phyloP scores from a whole-genome alignment of 2,329 filamentous ascomycete genomes.

The Anthostomella pinea region DNA sequence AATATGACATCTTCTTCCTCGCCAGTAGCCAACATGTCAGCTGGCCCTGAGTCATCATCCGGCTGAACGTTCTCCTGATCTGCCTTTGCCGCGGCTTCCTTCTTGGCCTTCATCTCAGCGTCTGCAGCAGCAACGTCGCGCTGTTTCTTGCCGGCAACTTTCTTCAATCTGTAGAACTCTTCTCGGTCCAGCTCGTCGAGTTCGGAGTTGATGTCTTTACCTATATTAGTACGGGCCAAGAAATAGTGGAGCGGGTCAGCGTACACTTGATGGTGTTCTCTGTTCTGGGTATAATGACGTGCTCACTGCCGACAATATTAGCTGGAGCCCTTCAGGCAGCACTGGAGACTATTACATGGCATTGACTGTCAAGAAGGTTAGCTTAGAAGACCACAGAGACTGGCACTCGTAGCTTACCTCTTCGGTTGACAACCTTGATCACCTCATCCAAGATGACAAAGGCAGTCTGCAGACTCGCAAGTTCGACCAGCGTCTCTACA shows the following conservation, averaged over 20 bases:
- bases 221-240: conserved; percentile 9
- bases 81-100: conserved; percentile 46
- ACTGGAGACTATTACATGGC: conserved; percentile 63
- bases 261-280: conserved; percentile 99
- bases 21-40: conserved; percentile 69
- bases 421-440: conserved; percentile 97
- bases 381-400: conserved; percentile 12
- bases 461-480: conserved; percentile 93
- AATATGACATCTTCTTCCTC: conserved; percentile 89
- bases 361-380: conserved; percentile 62
- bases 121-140: conserved; percentile 70
- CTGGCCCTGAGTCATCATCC: conserved; percentile 41
- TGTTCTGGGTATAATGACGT: conserved; percentile 95
- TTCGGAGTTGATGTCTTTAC: conserved; percentile 88
- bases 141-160: conserved; percentile 84
- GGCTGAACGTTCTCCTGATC: conserved; percentile 39
- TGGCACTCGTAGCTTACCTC: conserved; percentile 55
- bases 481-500: conserved; percentile 91
- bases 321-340: conserved; percentile 2
- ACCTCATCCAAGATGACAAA: conserved; percentile 98
- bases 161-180: conserved; percentile 97
- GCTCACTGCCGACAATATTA: conserved; percentile 54
- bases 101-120: conserved; percentile 72
- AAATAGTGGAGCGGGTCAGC: conserved; percentile 23
- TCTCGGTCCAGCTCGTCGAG: conserved; percentile 96